Base-by-base conservation (phyloP, 352 stramenopile genomes). In the Pythium rishiriense region DNA sequence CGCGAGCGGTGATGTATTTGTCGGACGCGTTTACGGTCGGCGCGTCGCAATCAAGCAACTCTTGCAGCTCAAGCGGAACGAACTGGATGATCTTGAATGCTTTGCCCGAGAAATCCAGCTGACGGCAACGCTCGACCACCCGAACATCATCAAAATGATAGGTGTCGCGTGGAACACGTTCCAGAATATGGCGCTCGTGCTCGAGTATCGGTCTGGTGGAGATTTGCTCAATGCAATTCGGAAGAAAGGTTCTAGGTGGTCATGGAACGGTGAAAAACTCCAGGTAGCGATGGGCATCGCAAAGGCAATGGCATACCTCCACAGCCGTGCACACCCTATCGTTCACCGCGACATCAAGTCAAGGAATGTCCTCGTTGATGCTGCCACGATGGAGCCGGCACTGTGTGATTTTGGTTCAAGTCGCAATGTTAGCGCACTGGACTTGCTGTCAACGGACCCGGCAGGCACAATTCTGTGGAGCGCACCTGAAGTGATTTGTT, bases 121-220 rank as follows among this genome's bases (percentile, higher is more conserved):
- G 28, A 74, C 73, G n/a, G 73, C 71, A 9, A 75, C 62, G 6
- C 60, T 91, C 24, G 54, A 76, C 12, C 82, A 91, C 39, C 74
- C 73, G 0, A 85, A 91, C 52, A 76, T 91, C 24, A 70, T 87
- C 8, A 63, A 62, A n/a, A 65, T 89, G 22, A 42, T 85, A 10
- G 82, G 78, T 5, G 75, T 86, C 60, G 78, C 79, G 14, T 91
- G 79, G 78, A 83, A 79, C 37, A 81, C 73, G 4, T 84, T 88
- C 53, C 77, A 85, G 51, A 81, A 85, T 37, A 54, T 85, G 15
- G 67, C 78, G 24, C 72, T 78, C 46, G 64, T 84, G 35, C 73
- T 81, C 45, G 77, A 87, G 45, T 69, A 78, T 47, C 68, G 76
- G 11, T 60, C 66, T 11, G 75, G 78, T 12, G 75, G 79, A 14